Evolutionary conservation across 768 basidiomycete genomes (phyloP), one percentile per base, ranked within the genome.

Genomic region (Lyophyllum atratum): DNA sequence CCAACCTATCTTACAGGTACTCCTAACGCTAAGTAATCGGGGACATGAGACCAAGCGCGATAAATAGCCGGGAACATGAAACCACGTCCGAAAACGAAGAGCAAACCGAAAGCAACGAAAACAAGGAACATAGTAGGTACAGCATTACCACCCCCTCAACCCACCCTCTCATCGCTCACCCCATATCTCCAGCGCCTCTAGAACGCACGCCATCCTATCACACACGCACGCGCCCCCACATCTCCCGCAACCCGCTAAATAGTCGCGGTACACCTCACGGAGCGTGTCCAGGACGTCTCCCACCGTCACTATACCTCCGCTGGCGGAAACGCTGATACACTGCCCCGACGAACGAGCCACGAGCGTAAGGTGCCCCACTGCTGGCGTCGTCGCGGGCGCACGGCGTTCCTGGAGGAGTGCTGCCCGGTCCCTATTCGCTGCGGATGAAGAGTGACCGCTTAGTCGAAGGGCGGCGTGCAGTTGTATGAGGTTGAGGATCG

Each of bases 201-300:
- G 15, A 1, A 44, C 22, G 2, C 24, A 4, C 22, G 2, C 22
- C 22, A 44, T 22, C 22, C 43, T 11, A 8, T 8, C 43, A 12
- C 43, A 44, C 22, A 4, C 43, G 19, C 43, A 24, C 4, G 24
- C 3, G 22, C 43, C 22, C 12, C 3, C 22, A 14, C 43, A 44
- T 10, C 43, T 1, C 22, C 24, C 34, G 22, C 55, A 56, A 25
- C 31, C 24, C 42, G 10, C 28, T 15, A 33, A n/a, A 10, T 42
- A 44, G 31, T 15, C 11, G 45, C 22, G 21, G 15, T 54, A n/a
- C 7, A n/a, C 31, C 8, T 31, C 37, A 19, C n/a, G 31, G 15
- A 60, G 55, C 14, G 47, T 43, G 21, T 57, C n/a, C 5, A 57
- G 21, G 6, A 60, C 59, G n/a, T 60, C 59, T 5, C 55, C 33